Evolutionary conservation across 2,329 filamentous ascomycete species (phyloP).

Genomic region (Penicillium olsonii): DNA sequence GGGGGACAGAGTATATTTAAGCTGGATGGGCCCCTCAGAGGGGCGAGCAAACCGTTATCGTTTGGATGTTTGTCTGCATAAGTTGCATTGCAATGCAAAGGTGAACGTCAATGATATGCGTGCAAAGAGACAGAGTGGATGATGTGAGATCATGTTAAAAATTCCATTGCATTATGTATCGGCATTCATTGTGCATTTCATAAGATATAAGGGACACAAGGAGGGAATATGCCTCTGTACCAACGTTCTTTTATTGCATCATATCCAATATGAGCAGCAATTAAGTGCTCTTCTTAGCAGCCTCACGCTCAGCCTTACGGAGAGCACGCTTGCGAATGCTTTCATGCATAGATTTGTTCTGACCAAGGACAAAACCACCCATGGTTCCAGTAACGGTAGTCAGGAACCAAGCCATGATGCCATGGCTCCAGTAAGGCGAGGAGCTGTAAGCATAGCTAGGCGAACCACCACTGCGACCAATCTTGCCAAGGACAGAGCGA

Average conservation of each 20-base stretch:
- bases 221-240: too few species aligned
- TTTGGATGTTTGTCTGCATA: too few species aligned
- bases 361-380: constrained; percentile 56
- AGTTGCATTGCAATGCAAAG: too few species aligned
- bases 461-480: constrained; percentile 75
- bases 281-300: constrained; percentile 51
- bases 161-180: not conserved
- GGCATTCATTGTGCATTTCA: not conserved
- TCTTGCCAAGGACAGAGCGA: constrained; percentile 71
- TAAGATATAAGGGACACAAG: not conserved
- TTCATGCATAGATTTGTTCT: constrained; percentile 73
- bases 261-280: not conserved
- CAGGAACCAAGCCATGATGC: constrained; percentile 81
- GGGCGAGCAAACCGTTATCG: too few species aligned
- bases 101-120: too few species aligned
- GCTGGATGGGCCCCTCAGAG: too few species aligned
- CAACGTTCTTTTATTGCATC: too few species aligned
- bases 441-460: constrained; percentile 80
- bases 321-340: constrained; percentile 80
- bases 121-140: too few species aligned
- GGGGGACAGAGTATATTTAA: too few species aligned
- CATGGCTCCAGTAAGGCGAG: constrained; percentile 92
- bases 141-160: too few species aligned
- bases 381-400: constrained; percentile 61
- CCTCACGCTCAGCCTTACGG: constrained; percentile 81